Base-by-base conservation (phyloP, 192 early-diverging fungal species). In the Umbelopsis ramanniana region DNA sequence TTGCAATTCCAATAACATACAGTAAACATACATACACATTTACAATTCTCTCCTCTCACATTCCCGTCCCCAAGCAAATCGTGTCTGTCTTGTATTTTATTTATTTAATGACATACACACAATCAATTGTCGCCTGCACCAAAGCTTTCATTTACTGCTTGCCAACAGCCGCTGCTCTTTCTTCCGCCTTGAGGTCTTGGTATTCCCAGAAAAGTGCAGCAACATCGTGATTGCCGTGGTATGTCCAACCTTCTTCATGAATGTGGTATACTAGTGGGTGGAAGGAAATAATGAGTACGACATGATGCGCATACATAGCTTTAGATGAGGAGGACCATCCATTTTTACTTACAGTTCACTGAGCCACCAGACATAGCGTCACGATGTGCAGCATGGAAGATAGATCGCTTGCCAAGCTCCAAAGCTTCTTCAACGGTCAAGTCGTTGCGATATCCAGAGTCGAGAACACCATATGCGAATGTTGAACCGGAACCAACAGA, bases 401-500 rank as follows among this genome's bases (percentile, higher is more conserved):
- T 97, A 7, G 97, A 88, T 35, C 95, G 85, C 74, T 90, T 87
- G 17, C 93, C 97, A 52, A 99, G 78, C 50, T 98, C 98, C 70
- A 93, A 85, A 29, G 98, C 98, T 77, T 98, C 96, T 3, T 87
- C 87, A 4, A 89, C 85, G 6, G 84, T 82, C 81, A 99, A 72
- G 72, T 98, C 94, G 76, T 78, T 88, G 60, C 87, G 86, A 82
- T 95, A 98, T 71, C 90, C 93, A 53, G 88, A 83, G 76, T 98
- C 98, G 71, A 99, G 84, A 46, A 99, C 92, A 86, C 98, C 97
- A 81, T 99, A 99, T 10, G 98, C 98, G 85, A 95, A 99, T 22
- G 96, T 96, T 24, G 96, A 95, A n/a, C 98, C 98, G 21, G 96
- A 97, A 14, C 98, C 98, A 40, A 99, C 98, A 38, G 95, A 97